These are phyloP conservation scores for Rhodotorula paludigena DNA, from an alignment of 768 basidiomycete species.

Conservation along the genomic window DNA sequence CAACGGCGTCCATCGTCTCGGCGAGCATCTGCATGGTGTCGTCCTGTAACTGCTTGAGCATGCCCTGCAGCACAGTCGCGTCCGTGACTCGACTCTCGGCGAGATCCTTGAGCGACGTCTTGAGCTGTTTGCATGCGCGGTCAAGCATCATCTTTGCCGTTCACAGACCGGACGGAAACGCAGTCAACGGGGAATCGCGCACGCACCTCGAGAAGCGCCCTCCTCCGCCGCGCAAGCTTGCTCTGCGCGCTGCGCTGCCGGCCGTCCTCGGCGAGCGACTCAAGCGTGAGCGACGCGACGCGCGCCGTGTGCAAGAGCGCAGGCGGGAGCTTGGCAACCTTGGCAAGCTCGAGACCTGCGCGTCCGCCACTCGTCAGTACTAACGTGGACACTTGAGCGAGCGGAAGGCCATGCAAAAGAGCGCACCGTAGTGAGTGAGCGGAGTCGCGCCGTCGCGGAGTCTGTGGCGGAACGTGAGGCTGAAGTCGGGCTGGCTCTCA, in stretches of 20 bases:
- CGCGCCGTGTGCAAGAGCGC: constrained; percentile 55
- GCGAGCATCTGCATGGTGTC: constrained; percentile 18
- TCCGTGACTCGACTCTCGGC: not conserved
- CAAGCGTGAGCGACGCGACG: constrained; percentile 19
- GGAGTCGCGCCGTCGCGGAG: constrained; percentile 44
- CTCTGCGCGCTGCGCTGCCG: not conserved
- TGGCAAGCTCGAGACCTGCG: constrained; percentile 82
- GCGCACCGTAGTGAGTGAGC: constrained; percentile 46
- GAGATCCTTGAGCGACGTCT: constrained; percentile 4
- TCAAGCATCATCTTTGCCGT: no score
- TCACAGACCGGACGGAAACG: no score
- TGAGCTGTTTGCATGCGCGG: constrained; percentile 19
- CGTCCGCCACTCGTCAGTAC: not conserved
- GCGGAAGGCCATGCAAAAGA: not conserved
- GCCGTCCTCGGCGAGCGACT: constrained; percentile 8
- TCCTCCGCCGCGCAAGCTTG: constrained; percentile 13
- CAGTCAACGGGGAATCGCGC: no score
- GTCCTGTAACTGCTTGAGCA: not conserved
- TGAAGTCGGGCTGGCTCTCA: constrained; percentile 40
- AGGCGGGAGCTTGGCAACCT: constrained; percentile 74
- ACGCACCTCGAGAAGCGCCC: constrained; percentile 16
- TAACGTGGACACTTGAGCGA: no score
- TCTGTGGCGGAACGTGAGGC: constrained; percentile 45
- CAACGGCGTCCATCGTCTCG: not conserved
- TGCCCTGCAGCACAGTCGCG: not conserved